Evolutionary conservation across 2,329 filamentous ascomycete species (phyloP), one percentile per base, ranked within the genome.

Genomic region (Fusarium sp.): DNA sequence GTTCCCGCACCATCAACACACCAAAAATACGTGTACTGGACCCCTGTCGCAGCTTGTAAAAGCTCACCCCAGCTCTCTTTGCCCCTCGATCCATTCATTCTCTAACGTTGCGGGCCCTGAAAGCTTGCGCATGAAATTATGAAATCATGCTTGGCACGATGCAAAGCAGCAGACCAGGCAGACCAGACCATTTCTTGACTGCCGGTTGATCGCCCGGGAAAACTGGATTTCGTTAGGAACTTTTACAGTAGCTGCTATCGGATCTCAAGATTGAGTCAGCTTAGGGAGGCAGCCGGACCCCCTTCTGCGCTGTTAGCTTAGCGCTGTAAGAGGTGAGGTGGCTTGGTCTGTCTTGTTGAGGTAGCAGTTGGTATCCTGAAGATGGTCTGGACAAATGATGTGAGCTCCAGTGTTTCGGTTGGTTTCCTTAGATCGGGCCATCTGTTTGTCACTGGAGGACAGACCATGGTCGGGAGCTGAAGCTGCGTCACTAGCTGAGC

Each of bases 61-160:
- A 74, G 72, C 70, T 72, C 22, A 42, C 56, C 62, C 45, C 42
- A 66, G 68, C 45, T 62, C 43, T 12, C 47, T 51, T 40, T 73
- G 45, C 66, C 70, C 68, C 72, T 75, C 72, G 62, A 73, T 29
- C 27, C 27, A 29, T 29, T 29, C 4, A 59, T 60, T 62, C 63
- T 71, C 68, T 62, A 58, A 66, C 63, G 56, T 43, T 63, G 67
- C 51, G 58, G 62, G 65, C 54, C 67, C 60, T 45, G 40, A 24
- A 65, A 69, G 72, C 24, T 42, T 53, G 24, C 65, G 60, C 68
- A 75, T 74, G 69, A 75, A 72, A 72, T 75, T 66, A 75, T 74
- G 65, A 74, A 72, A 72, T 75, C 72, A 75, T 75, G 73, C 70
- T 72, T 70, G 61, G 62, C 53, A 63, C 57, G 34, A 70, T 55